Base-by-base conservation (phyloP, 345 rosid genomes). In the Physaria fendleri region DNA sequence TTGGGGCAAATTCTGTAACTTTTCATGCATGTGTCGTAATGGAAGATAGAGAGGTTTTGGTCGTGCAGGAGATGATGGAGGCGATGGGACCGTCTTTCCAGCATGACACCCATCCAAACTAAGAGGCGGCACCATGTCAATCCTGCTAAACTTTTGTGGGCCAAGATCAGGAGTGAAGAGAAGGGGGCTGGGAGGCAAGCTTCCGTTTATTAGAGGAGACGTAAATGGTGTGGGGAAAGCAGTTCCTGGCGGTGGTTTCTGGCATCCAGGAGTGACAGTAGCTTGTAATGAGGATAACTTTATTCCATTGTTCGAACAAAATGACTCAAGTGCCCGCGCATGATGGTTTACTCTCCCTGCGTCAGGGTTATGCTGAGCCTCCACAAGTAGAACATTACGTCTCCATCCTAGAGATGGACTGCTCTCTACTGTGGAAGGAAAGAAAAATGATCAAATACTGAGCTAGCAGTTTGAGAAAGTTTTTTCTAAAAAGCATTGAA, bases 351-450 rank as follows among this genome's bases (percentile, higher is more conserved):
- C 73, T 72, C 83, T 83, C 67, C 96, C 90, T 27, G 85, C 76
- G 81, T 87, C 96, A 35, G 92, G 97, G 64, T 87, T 81, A 68
- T 87, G 91, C 67, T 82, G 74, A 44, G 99, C 95, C 84, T 94
- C 99, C 64, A 94, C 85, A 33, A 94, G 99, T 61, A 94, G 75
- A 18, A 87, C 88, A 55, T 75, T 84, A 42, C 90, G 90, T 77
- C 99, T 90, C 99, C 99, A 90, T 50, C 99, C 99, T 52, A 90
- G 71, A 42, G 85, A 81, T 41, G 92, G 92, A 52, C 78, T 78
- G 67, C 53, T 72, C 76, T 71, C 95, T 70, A 71, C 95, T 82
- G 72, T 30, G 66, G 45, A 42, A 45, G 4, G 38, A 56, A 37
- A 78, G 42, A 74, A 41, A 45, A 66, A 65, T 21, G 66, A 17